phyloP scores from a whole-genome alignment of 768 basidiomycete species.

The Podaxis sp. region DNA sequence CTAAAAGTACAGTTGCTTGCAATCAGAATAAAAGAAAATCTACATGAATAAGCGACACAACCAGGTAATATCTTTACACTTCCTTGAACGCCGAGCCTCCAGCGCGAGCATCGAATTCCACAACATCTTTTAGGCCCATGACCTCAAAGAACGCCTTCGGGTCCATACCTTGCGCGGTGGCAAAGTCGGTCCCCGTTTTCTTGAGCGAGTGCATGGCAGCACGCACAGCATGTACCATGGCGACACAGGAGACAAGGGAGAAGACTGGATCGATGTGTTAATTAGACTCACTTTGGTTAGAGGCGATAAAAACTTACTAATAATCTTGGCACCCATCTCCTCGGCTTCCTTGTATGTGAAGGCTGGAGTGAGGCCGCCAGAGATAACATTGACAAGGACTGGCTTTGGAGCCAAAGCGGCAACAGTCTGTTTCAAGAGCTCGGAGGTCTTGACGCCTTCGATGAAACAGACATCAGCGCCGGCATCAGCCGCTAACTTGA shows the following conservation, averaged over 20 bases:
- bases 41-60: background rate
- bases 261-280: conserved; percentile 45
- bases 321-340: conserved; percentile 70
- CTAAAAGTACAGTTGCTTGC: conserved; percentile 2
- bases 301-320: conserved; percentile 47
- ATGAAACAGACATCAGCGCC: conserved; percentile 82
- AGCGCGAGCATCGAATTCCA: conserved; percentile 52
- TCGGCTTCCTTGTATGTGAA: conserved; percentile 71
- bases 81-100: conserved; percentile 54
- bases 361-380: conserved; percentile 71
- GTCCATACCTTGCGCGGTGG: conserved; percentile 62
- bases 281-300: background rate
- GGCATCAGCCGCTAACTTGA: conserved; percentile 67
- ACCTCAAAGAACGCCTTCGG: conserved; percentile 75
- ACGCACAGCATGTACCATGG: conserved; percentile 70
- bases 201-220: conserved; percentile 71
- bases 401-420: conserved; percentile 69
- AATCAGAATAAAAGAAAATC: background rate
- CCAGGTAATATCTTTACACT: background rate
- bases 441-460: conserved; percentile 69
- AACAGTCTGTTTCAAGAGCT: conserved; percentile 61
- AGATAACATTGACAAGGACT: conserved; percentile 79
- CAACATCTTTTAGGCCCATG: conserved; percentile 63
- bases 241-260: conserved; percentile 72
- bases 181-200: conserved; percentile 74